Evolutionary conservation across 2,329 filamentous ascomycete genomes (phyloP).

Genomic region (Onygena corvina): DNA sequence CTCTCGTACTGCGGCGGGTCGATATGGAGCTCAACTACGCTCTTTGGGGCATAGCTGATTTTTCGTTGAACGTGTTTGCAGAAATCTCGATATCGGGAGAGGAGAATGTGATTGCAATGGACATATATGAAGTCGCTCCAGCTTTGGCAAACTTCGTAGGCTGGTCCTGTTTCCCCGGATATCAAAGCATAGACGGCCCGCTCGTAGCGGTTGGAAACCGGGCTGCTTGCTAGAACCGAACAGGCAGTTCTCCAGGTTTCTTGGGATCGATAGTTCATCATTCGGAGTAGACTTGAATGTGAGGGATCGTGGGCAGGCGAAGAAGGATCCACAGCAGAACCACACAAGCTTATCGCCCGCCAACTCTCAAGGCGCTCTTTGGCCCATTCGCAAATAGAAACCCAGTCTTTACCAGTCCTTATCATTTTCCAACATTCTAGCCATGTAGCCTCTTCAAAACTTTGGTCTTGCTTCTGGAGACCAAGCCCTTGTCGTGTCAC

Average conservation of each 20-base stretch:
- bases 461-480: slow-evolving; percentile 71
- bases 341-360: slow-evolving; percentile 73
- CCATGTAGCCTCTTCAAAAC: slow-evolving; percentile 84
- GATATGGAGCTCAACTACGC: slow-evolving; percentile 44
- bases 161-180: slow-evolving; percentile 68
- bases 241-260: slow-evolving; percentile 30
- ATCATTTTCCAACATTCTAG: slow-evolving; percentile 88
- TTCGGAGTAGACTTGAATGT: slow-evolving; percentile 29
- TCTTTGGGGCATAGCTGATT: slow-evolving; percentile 42
- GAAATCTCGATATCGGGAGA: slow-evolving; percentile 67
- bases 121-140: slow-evolving; percentile 85
- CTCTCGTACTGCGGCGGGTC: slow-evolving; percentile 39
- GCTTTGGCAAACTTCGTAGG: slow-evolving; percentile 60
- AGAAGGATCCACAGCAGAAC: slow-evolving; percentile 31
- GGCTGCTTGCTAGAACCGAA: slow-evolving; percentile 44
- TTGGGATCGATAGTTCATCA: slow-evolving; percentile 33
- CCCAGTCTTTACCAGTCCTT: slow-evolving; percentile 63
- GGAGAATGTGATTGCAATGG: slow-evolving; percentile 73
- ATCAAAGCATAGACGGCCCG: slow-evolving; percentile 81
- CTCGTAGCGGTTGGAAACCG: slow-evolving; percentile 64
- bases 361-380: slow-evolving; percentile 74
- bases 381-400: slow-evolving; percentile 74
- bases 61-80: slow-evolving; percentile 34
- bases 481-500: slow-evolving; percentile 63
- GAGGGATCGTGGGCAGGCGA: slow-evolving; percentile 21